Evolutionary conservation across 2,329 filamentous ascomycete species (phyloP), one percentile per base, ranked within the genome.

Genomic region (Xylaria sp.): DNA sequence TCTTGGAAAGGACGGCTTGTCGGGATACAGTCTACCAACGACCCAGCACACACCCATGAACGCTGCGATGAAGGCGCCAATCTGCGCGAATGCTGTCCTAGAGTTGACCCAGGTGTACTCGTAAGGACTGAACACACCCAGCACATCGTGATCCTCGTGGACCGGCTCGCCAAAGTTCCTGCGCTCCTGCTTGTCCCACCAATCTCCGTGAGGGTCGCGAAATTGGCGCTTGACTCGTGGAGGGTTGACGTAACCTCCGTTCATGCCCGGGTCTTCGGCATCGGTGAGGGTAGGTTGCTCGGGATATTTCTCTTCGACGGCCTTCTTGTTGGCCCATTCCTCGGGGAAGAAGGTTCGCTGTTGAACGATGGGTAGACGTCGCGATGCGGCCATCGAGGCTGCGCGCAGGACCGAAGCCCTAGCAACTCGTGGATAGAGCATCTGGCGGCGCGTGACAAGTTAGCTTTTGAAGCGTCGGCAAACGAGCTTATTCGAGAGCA

Each of bases 181-280:
- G 76, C 94, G 89, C 79, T 98, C 95, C 81, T 99, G 95, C 78
- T 93, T 91, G 80, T 99, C 94, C 92, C 93, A 98, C 92, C 93
- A 99, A 75, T 92, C 89, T 75, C 80, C 94, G 77, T 98, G 87
- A 37, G 96, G 95, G 78, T 98, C 95, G 76, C 95, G 92, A 81
- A 92, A 91, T 78, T 93, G 89, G 71, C 94, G 91, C 84, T 97
- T 97, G 79, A 94, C 82, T 57, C 84, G 80, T 14, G 88, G 87
- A 61, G 92, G 91, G 80, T 94, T 92, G 74, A 91, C 85, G 78
- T 92, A 95, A 78, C 90, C 90, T 74, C 92, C 92, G 78, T 94
- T 96, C 91, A 94, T 87, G 67, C 79, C 81, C 21, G 89, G 89
- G 70, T 91, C 88, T 73, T 89, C 84, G 55, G 84, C 82, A 31